Conservation (phyloP, 192 early-diverging fungal species). For the Entomortierella lignicola region DNA sequence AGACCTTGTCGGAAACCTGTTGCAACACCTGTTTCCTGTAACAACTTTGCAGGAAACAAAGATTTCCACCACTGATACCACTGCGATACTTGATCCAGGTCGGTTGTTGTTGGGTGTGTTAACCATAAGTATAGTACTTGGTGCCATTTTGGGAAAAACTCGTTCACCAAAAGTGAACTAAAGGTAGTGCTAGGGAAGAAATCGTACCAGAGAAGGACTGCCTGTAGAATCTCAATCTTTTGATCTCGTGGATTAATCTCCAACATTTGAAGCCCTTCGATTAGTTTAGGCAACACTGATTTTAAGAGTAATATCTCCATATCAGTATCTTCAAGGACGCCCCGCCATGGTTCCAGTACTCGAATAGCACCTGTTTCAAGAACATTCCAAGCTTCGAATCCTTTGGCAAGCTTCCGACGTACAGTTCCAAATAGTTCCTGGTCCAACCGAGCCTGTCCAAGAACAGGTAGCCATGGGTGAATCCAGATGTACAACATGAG, state of each 20-base stretch:
- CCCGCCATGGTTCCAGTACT: constrained; percentile 71
- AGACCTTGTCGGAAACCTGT: constrained; percentile 72
- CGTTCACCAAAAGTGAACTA: constrained; percentile 72
- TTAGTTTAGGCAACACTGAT: constrained; percentile 78
- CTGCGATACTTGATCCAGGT: constrained; percentile 42
- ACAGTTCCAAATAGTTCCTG: constrained; percentile 65
- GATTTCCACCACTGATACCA: constrained; percentile 70
- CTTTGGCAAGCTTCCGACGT: constrained; percentile 68
- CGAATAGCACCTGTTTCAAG: constrained; percentile 62
- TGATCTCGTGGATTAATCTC: constrained; percentile 80
- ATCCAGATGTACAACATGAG: constrained; percentile 81
- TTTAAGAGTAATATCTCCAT: constrained; percentile 71
- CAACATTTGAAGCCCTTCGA: constrained; percentile 67
- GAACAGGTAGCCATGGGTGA: constrained; percentile 83
- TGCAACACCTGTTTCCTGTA: constrained; percentile 60
- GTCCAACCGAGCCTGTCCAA: constrained; percentile 61
- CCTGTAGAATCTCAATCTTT: constrained; percentile 70
- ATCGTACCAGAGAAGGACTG: constrained; percentile 73
- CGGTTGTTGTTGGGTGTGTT: constrained; percentile 46
- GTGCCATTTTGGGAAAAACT: constrained; percentile 87
- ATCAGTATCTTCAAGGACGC: constrained; percentile 68
- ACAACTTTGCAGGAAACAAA: constrained; percentile 58
- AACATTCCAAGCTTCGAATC: constrained; percentile 74
- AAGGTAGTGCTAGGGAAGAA: constrained; percentile 64
- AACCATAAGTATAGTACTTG: constrained; percentile 78